phyloP scores from a whole-genome alignment of 2,329 filamentous ascomycete species.

The Hypoxylon rubiginosum region DNA sequence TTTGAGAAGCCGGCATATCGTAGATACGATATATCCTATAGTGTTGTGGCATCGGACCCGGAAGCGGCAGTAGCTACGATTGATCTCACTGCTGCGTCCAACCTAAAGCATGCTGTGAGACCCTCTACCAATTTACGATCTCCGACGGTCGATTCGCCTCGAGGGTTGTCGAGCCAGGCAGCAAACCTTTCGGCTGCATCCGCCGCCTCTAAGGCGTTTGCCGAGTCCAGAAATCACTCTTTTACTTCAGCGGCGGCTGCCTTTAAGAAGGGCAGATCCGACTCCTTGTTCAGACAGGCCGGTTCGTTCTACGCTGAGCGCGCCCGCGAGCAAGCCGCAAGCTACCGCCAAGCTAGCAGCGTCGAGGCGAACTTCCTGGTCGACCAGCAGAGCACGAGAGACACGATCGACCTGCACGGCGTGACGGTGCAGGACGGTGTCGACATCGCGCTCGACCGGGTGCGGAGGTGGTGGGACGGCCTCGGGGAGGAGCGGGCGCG shows the following conservation, averaged over 20 bases:
- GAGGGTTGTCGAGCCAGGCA: slow-evolving; percentile 10
- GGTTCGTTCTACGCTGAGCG: slow-evolving; percentile 82
- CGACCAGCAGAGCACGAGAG: slow-evolving; percentile 71
- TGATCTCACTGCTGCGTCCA: slow-evolving; percentile 12
- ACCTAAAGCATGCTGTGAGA: slow-evolving; percentile 15
- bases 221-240: slow-evolving; percentile 47
- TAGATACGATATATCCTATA: slow-evolving; percentile 51
- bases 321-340: slow-evolving; percentile 73
- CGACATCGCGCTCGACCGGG: slow-evolving; percentile 77
- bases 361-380: slow-evolving; percentile 79
- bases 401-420: slow-evolving; percentile 83
- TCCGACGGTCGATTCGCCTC: slow-evolving; percentile 11
- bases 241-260: slow-evolving; percentile 58
- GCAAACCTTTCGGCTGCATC: slow-evolving; percentile 36
- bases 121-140: slow-evolving; percentile 14
- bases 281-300: slow-evolving; percentile 80
- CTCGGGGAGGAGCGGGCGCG: slow-evolving; percentile 70
- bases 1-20: slow-evolving; percentile 57
- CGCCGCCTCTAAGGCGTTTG: slow-evolving; percentile 29
- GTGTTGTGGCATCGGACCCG: slow-evolving; percentile 41
- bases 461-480: slow-evolving; percentile 80
- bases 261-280: slow-evolving; percentile 69
- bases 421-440: slow-evolving; percentile 85
- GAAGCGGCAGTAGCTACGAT: slow-evolving; percentile 20
- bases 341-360: slow-evolving; percentile 71